These are phyloP conservation scores for Canna indica DNA, from an alignment of 176 grass and related monocot species.

Conservation along the genomic window DNA sequence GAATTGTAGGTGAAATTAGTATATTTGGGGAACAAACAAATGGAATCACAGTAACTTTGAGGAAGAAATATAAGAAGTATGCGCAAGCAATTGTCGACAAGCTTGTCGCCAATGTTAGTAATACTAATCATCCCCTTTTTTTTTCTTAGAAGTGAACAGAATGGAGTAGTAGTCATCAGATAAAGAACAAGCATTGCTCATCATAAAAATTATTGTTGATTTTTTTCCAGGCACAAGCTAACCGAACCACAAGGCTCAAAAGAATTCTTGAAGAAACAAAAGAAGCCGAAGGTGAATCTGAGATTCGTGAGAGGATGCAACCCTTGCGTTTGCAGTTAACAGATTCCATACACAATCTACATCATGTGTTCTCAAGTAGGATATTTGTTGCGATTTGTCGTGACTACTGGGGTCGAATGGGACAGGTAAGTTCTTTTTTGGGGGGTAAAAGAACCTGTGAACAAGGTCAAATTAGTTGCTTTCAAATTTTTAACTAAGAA, in stretches of 20 bases:
- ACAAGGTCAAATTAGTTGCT: not conserved
- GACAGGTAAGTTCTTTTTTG: constrained; percentile 83
- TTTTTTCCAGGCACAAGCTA: constrained; percentile 53
- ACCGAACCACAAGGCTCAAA: constrained; percentile 58
- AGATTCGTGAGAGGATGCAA: constrained; percentile 81
- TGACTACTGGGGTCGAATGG: constrained; percentile 81
- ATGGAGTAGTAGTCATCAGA: not conserved
- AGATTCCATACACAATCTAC: constrained; percentile 67
- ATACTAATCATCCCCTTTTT: not conserved
- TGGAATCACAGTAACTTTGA: constrained; percentile 75
- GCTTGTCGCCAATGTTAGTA: constrained; percentile 68
- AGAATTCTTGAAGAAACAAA: constrained; percentile 80
- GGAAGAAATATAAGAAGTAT: constrained; percentile 90
- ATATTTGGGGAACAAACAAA: constrained; percentile 87
- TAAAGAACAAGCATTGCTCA: not conserved
- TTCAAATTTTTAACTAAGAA: constrained; percentile 1
- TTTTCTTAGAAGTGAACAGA: not conserved
- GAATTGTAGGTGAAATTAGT: constrained; percentile 42
- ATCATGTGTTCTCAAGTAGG: constrained; percentile 66
- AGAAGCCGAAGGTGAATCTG: constrained; percentile 65
- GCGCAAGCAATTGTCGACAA: constrained; percentile 74
- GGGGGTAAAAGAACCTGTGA: constrained; percentile 12
- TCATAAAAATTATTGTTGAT: constrained; percentile 10
- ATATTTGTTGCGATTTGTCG: constrained; percentile 88
- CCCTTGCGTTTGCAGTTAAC: constrained; percentile 55